These are phyloP conservation scores for Pelargonium nanum DNA, from an alignment of 345 rosid species.

Conservation along the genomic window DNA sequence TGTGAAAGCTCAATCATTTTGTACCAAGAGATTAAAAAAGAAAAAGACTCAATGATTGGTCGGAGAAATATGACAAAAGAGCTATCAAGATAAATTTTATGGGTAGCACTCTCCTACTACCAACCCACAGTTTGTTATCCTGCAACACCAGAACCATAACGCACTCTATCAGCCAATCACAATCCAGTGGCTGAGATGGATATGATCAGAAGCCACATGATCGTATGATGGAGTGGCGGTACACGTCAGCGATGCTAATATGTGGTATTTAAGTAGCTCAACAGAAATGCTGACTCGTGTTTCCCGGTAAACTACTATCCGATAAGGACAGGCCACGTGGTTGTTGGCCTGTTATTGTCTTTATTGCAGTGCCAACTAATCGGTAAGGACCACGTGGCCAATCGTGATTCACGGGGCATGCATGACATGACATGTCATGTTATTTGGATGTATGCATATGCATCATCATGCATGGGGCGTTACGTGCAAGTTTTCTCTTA, in stretches of 20 bases:
- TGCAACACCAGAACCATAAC: too few relatives aligned
- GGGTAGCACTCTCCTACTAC: too few relatives aligned
- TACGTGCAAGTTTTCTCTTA: too few relatives aligned
- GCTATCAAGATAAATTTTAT: neutral
- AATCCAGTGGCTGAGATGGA: neutral
- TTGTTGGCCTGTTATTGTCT: neutral
- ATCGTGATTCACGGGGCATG: too few relatives aligned
- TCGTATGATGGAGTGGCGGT: too few relatives aligned
- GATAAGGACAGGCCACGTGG: too few relatives aligned
- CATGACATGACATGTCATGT: neutral
- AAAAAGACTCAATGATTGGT: neutral
- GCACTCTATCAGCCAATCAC: too few relatives aligned
- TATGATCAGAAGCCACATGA: too few relatives aligned
- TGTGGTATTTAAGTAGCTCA: neutral
- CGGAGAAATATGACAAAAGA: neutral
- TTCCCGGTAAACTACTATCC: too few relatives aligned
- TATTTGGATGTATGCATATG: neutral
- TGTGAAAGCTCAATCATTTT: too few relatives aligned
- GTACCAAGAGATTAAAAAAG: too few relatives aligned
- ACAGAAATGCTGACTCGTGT: neutral
- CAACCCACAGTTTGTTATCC: too few relatives aligned
- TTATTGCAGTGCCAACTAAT: neutral
- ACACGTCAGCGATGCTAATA: neutral
- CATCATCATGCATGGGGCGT: neutral
- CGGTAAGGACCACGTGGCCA: neutral